Evolutionary conservation across 768 basidiomycete species (phyloP).

Genomic region (Rhodotorula diobovata): DNA sequence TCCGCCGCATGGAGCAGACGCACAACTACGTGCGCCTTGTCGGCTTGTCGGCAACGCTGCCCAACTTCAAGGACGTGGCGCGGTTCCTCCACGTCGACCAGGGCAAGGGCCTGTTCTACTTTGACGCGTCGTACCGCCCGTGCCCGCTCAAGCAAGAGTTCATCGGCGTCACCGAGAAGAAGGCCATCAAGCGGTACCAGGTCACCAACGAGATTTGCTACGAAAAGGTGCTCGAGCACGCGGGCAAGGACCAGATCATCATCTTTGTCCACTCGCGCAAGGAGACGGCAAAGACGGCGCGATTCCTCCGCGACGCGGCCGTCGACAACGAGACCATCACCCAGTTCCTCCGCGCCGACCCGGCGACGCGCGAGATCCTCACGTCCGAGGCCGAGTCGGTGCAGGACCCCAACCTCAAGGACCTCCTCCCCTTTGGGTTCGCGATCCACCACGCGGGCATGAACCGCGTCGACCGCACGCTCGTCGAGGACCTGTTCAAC

Average conservation of each 20-base stretch:
- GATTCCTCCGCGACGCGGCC: conserved; percentile 87
- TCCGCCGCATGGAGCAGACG: conserved; percentile 90
- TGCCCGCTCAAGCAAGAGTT: conserved; percentile 95
- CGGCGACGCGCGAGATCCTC: conserved; percentile 83
- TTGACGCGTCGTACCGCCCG: conserved; percentile 88
- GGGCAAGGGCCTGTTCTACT: conserved; percentile 89
- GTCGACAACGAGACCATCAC: conserved; percentile 95
- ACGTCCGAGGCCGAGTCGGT: conserved; percentile 75
- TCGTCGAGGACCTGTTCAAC: conserved; percentile 89
- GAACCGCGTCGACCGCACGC: conserved; percentile 79
- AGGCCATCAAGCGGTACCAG: conserved; percentile 96
- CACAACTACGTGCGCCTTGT: conserved; percentile 87
- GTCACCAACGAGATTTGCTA: conserved; percentile 99
- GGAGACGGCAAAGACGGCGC: conserved; percentile 95
- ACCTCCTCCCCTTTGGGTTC: conserved; percentile 91
- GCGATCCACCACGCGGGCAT: conserved; percentile 98
- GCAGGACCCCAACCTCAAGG: conserved; percentile 74
- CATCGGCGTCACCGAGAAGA: conserved; percentile 97
- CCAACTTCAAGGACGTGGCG: conserved; percentile 96
- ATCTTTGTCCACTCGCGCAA: conserved; percentile 98
- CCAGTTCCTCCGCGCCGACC: conserved; percentile 89
- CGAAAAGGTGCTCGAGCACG: conserved; percentile 90
- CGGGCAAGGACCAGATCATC: conserved; percentile 80
- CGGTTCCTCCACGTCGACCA: conserved; percentile 92
- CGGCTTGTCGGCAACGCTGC: conserved; percentile 93